These are phyloP conservation scores for Psidium guajava DNA, from an alignment of 345 rosid species.

Conservation along the genomic window DNA sequence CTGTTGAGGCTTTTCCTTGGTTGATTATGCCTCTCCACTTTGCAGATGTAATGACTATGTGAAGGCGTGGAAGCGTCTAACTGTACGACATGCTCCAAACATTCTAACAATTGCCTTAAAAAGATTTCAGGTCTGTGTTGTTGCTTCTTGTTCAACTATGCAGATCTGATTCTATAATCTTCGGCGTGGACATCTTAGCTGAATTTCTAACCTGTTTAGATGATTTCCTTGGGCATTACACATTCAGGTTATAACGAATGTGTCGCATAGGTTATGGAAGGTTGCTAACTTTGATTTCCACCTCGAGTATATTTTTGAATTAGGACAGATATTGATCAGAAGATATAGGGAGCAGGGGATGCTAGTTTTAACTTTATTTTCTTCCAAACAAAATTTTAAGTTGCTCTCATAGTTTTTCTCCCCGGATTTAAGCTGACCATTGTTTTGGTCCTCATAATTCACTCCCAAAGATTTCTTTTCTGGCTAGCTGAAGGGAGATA, in stretches of 20 bases:
- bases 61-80: constrained; percentile 91
- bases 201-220: neutral
- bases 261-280: neutral
- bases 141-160: neutral
- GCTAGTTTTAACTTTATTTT: neutral
- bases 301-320: neutral
- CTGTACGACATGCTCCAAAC: constrained; percentile 61
- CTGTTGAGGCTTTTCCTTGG: neutral
- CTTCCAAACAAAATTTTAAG: neutral
- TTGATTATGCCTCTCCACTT: neutral
- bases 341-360: neutral
- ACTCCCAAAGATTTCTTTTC: neutral
- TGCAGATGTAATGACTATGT: constrained; percentile 46
- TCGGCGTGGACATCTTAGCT: neutral
- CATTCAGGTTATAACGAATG: neutral
- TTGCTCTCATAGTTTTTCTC: neutral
- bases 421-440: neutral
- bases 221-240: neutral
- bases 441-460: neutral
- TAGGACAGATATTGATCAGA: no score
- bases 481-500: neutral
- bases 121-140: constrained; percentile 18
- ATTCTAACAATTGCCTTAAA: constrained; percentile 92
- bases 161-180: neutral
- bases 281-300: neutral